Percentiles rank a stretch among this genome's conserved stretches.
These are phyloP conservation scores for Cyclostephanos invisitatus DNA, from an alignment of 108 stramenopile species.

Conservation along the genomic window DNA sequence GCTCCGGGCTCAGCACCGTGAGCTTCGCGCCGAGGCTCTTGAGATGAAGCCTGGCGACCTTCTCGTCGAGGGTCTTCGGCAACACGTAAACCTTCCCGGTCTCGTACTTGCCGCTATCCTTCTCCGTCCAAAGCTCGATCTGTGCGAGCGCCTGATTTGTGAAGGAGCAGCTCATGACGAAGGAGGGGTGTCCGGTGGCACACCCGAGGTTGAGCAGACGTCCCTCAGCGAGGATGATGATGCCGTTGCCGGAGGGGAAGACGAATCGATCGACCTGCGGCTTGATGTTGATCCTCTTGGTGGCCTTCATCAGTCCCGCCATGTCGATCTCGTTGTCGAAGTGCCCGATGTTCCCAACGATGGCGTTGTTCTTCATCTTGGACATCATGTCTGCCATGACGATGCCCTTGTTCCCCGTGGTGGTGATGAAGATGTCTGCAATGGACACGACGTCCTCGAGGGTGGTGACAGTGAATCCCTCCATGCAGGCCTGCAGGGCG, in stretches of 20 bases:
- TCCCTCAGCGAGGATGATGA: slow-evolving; percentile 99
- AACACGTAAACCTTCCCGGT: slow-evolving; percentile 97
- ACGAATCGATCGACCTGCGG: slow-evolving; percentile 99
- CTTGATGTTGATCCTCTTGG: slow-evolving; percentile 99
- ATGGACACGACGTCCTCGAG: slow-evolving; percentile 82
- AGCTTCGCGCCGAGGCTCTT: slow-evolving; percentile 95
- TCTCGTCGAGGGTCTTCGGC: slow-evolving; percentile 98
- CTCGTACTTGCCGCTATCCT: slow-evolving; percentile 91
- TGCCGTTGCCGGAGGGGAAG: slow-evolving; percentile 86
- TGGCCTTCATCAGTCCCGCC: slow-evolving; percentile 89
- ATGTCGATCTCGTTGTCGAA: slow-evolving; percentile 99
- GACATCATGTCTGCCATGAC: slow-evolving; percentile 93
- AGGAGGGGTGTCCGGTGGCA: slow-evolving; percentile 99
- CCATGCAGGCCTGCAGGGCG: slow-evolving; percentile 99
- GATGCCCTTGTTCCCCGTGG: slow-evolving; percentile 99
- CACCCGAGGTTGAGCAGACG: slow-evolving; percentile 99
- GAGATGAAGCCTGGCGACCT: slow-evolving; percentile 98
- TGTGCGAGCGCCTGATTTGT: slow-evolving; percentile 99
- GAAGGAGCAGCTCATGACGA: slow-evolving; percentile 99
- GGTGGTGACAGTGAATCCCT: slow-evolving; percentile 96
- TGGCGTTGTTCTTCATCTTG: slow-evolving; percentile 99
- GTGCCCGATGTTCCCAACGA: slow-evolving; percentile 99
- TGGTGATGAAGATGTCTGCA: slow-evolving; percentile 99
- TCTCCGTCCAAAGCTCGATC: slow-evolving; percentile 97
- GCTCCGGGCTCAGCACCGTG: slow-evolving; percentile 89